phyloP scores from a whole-genome alignment of 371 early-diverging fungal species.

The Mucor sp. region DNA sequence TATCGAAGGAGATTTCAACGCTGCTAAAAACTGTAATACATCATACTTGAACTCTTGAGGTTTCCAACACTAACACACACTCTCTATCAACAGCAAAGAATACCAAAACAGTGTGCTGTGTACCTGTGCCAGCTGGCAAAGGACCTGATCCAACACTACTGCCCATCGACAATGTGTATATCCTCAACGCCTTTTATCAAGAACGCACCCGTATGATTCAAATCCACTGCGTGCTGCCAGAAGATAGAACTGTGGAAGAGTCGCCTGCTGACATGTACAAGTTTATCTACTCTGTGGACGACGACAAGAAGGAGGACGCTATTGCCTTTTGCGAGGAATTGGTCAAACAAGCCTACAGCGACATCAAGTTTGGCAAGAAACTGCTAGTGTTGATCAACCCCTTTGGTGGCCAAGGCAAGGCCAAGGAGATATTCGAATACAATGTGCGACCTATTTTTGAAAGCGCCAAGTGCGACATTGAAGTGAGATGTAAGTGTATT shows the following conservation, averaged over 20 bases:
- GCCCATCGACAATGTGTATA: slow-evolving; percentile 38
- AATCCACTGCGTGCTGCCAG: slow-evolving; percentile 40
- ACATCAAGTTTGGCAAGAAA: slow-evolving; percentile 36
- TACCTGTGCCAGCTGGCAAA: slow-evolving; percentile 25
- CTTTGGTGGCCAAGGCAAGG: slow-evolving; percentile 73
- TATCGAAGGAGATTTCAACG: slow-evolving; percentile 46
- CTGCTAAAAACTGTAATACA: slow-evolving; percentile 31
- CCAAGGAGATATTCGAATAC: slow-evolving; percentile 57
- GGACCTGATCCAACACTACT: slow-evolving; percentile 38
- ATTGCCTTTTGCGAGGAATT: slow-evolving; percentile 29
- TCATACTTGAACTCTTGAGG: background rate
- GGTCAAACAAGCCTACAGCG: slow-evolving; percentile 37
- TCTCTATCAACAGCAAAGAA: background rate
- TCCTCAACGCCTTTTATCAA: slow-evolving; percentile 30
- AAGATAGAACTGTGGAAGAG: slow-evolving; percentile 35
- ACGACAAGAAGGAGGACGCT: slow-evolving; percentile 28
- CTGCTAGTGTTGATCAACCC: slow-evolving; percentile 74
- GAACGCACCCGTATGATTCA: slow-evolving; percentile 30
- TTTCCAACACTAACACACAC: background rate
- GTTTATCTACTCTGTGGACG: slow-evolving; percentile 32
- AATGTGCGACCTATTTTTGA: slow-evolving; percentile 67
- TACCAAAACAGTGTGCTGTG: slow-evolving; percentile 26
- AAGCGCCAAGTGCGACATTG: slow-evolving; percentile 60
- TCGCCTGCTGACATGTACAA: slow-evolving; percentile 36
- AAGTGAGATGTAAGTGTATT: slow-evolving; percentile 54